Evolutionary conservation across 2,329 filamentous ascomycete genomes (phyloP), one percentile per base, ranked within the genome.

Genomic region (Arthrobotrys sinensis): DNA sequence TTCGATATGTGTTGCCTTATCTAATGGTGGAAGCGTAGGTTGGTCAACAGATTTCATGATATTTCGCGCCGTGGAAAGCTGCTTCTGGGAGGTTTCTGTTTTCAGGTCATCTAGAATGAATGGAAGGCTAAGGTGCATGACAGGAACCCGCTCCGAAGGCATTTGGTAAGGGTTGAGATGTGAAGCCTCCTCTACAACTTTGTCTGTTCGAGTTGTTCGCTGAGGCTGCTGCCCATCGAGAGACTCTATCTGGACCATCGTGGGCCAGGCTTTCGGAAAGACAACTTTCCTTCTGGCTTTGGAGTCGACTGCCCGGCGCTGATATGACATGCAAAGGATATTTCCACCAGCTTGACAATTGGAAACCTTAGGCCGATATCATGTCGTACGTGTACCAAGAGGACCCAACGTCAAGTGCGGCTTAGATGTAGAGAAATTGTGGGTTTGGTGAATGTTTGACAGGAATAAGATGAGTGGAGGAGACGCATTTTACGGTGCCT

Each of bases 1-100:
- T n/a, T 81, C 82, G 48, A 86, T 80, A 82, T 79, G 76, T 53
- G 69, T 66, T 52, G 76, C 45, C 38, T 38, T 75, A n/a, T 79
- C 64, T 12, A 75, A 52, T 5, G 24, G 11, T 45, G 76, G 68
- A 43, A 76, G 60, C 6, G 45, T 55, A 10, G 38, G 28, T 19
- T 80, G 43, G 11, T 57, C 48, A 24, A 78, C 34, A n/a, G 34
- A 63, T 24, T 64, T 78, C 32, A 78, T 45, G 62, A 72, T 48
- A 40, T 57, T 72, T 24, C 55, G 75, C 5, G 67, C 75, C 4
- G 67, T 72, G 5, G 16, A 14, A 43, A 78, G 75, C 21, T 78
- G 75, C 43, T 72, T 78, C 52, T 32, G 28, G 5, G 75, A 78
- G 12, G 75, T 78, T 64, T 78, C 75, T 11, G 75, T 78, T 48